These are phyloP conservation scores for Lyophyllum decastes DNA, from an alignment of 768 basidiomycete species.

Conservation along the genomic window DNA sequence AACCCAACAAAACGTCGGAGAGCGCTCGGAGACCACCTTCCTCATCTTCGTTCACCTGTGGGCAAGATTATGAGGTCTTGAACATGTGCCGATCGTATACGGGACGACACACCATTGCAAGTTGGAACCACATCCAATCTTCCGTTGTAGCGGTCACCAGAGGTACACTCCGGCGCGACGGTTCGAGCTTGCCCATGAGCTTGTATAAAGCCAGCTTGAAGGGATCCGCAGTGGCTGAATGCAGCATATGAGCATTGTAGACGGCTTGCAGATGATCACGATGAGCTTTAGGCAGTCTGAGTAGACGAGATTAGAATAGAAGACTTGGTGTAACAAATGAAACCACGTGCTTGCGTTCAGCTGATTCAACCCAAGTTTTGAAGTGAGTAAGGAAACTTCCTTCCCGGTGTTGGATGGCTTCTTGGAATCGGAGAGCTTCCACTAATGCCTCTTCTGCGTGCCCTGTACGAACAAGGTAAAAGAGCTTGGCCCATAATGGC, in stretches of 20 bases:
- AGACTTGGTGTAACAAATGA: not conserved
- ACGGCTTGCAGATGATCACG: constrained; percentile 79
- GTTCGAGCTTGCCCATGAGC: constrained; percentile 90
- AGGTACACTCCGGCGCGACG: constrained; percentile 72
- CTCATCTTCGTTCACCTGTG: constrained; percentile 79
- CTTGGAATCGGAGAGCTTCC: constrained; percentile 70
- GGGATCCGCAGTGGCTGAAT: constrained; percentile 85
- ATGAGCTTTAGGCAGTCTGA: constrained; percentile 68
- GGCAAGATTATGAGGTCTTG: not conserved
- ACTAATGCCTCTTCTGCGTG: constrained; percentile 79
- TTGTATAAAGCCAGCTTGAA: constrained; percentile 98
- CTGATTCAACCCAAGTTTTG: constrained; percentile 79
- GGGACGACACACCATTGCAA: constrained; percentile 63
- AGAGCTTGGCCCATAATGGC: constrained; percentile 93
- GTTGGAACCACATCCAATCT: constrained; percentile 99
- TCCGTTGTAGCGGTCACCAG: constrained; percentile 91
- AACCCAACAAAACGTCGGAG: constrained; percentile 73
- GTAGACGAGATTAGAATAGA: not conserved
- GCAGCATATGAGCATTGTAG: constrained; percentile 88
- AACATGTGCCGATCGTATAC: not conserved
- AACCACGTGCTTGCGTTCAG: constrained; percentile 66
- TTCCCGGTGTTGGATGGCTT: constrained; percentile 76
- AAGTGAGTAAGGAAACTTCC: constrained; percentile 82
- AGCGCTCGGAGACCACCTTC: constrained; percentile 73
- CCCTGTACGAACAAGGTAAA: constrained; percentile 88